Percentiles rank a stretch among this genome's conserved stretches.
Conservation (phyloP, 352 stramenopile genomes). For the Pythium plurisporium region DNA sequence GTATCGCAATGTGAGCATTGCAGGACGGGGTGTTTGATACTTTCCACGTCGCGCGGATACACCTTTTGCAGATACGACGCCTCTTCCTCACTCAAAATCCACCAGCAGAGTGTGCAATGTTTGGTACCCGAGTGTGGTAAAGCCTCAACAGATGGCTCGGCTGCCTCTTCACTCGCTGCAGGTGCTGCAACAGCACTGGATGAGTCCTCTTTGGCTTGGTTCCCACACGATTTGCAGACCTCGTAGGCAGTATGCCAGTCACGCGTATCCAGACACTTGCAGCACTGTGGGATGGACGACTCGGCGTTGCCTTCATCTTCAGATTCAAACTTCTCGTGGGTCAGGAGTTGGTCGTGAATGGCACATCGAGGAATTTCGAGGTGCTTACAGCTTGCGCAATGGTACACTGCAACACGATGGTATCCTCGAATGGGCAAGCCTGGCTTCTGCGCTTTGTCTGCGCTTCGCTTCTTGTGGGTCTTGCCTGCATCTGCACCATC, state of each 20-base stretch:
- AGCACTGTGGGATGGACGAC: constrained; percentile 41
- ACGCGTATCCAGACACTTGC: constrained; percentile 42
- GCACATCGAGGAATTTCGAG: constrained; percentile 49
- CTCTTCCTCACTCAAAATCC: constrained; percentile 73
- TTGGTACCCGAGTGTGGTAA: background rate
- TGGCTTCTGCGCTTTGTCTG: constrained; percentile 5
- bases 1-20: constrained; percentile 73
- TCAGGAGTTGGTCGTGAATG: constrained; percentile 44
- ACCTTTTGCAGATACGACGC: constrained; percentile 58
- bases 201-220: background rate
- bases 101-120: constrained; percentile 42
- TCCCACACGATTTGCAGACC: constrained; percentile 26
- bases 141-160: background rate
- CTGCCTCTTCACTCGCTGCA: background rate
- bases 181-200: background rate
- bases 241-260: constrained; percentile 33
- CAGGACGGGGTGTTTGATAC: constrained; percentile 55
- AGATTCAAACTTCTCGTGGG: constrained; percentile 37
- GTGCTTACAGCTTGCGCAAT: constrained; percentile 44
- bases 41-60: constrained; percentile 38
- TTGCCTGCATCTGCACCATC: constrained; percentile 5
- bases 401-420: constrained; percentile 63
- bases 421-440: constrained; percentile 56
- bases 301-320: constrained; percentile 4
- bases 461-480: constrained; percentile 15